These are phyloP conservation scores for Raphanus hybrid DNA, from an alignment of 441 rosid genomes.

Conservation along the genomic window DNA sequence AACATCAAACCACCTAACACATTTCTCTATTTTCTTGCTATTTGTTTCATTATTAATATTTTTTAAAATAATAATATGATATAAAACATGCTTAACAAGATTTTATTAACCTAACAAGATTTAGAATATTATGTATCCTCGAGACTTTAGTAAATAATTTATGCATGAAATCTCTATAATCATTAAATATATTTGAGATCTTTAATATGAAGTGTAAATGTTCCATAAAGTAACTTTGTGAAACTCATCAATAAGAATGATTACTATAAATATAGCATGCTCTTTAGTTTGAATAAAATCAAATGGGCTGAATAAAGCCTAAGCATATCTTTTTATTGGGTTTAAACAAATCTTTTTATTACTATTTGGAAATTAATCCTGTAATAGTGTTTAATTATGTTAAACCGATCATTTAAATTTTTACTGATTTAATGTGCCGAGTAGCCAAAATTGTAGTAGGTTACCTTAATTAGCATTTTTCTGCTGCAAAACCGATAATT, in stretches of 20 bases:
- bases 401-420: not conserved
- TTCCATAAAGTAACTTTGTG: not conserved
- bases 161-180: not conserved
- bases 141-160: not conserved
- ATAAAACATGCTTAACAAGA: not conserved
- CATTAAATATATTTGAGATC: not conserved
- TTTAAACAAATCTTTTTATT: too few species aligned
- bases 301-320: not conserved
- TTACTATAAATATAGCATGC: not conserved
- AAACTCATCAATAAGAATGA: not conserved
- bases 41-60: too few species aligned
- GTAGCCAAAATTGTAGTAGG: not conserved
- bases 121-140: not conserved
- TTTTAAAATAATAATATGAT: not conserved
- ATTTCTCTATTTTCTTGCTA: not conserved
- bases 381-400: not conserved
- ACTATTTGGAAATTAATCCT: not conserved
- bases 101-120: not conserved
- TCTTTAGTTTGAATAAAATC: not conserved
- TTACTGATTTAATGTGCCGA: not conserved
- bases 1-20: not conserved
- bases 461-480: too few species aligned
- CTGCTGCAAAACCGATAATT: too few species aligned
- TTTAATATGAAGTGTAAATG: not conserved
- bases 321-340: not conserved